phyloP scores from a whole-genome alignment of 176 grass and related monocot genomes.

The Cocos nucifera region DNA sequence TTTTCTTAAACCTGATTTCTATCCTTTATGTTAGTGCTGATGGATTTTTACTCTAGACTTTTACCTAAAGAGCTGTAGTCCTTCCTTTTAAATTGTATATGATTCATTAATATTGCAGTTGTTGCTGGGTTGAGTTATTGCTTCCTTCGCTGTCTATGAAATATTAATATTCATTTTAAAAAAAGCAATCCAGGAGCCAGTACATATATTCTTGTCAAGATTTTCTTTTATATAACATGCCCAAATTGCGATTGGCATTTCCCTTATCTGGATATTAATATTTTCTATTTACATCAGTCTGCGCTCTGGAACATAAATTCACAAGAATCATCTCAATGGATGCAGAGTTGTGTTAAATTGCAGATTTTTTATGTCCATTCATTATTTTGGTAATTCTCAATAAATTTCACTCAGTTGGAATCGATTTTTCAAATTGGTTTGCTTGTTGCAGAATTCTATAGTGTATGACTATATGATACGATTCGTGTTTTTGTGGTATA shows the following conservation, averaged over 20 bases:
- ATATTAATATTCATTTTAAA: no score
- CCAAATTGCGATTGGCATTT: background rate
- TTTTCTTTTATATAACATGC: background rate
- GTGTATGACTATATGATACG: background rate
- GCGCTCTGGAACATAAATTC: conserved; percentile 1
- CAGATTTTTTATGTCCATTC: background rate
- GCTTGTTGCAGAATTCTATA: background rate
- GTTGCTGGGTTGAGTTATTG: no score
- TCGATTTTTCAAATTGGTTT: background rate
- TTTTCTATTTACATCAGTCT: conserved; percentile 2
- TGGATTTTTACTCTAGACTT: no score
- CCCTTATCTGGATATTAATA: background rate
- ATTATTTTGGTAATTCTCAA: conserved; percentile 1
- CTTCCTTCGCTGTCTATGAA: no score
- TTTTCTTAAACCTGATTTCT: no score
- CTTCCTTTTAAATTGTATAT: no score
- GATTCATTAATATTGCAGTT: no score
- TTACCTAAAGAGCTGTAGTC: no score
- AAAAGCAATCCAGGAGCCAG: no score
- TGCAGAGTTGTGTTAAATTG: conserved; percentile 6
- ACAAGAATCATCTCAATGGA: conserved; percentile 7
- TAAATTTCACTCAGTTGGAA: background rate
- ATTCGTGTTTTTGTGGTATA: no score
- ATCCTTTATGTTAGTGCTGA: no score
- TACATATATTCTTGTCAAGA: no score